Percentiles rank a stretch among this genome's conserved stretches.
Evolutionary conservation across 805 yeast genomes (phyloP).

Genomic region (Lachancea mirantina): DNA sequence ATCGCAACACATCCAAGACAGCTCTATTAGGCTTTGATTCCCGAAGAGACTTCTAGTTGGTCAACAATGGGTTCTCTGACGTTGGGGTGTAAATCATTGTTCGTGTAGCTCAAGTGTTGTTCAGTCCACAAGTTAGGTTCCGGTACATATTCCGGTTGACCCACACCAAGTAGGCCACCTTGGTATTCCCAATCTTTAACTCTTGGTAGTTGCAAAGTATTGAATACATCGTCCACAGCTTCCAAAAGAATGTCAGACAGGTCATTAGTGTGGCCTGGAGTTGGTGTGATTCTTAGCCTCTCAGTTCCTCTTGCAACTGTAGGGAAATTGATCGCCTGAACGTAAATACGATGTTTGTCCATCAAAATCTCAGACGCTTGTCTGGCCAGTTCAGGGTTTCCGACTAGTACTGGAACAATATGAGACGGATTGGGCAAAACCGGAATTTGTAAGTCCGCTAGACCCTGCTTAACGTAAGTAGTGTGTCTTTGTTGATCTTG

Average conservation of each 20-base stretch:
- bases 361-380: constrained; percentile 83
- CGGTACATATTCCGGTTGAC: constrained; percentile 41
- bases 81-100: constrained; percentile 58
- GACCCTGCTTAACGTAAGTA: constrained; percentile 69
- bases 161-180: constrained; percentile 94
- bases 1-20: too few species aligned
- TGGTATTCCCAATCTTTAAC: constrained; percentile 64
- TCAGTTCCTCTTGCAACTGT: constrained; percentile 95
- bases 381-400: constrained; percentile 90
- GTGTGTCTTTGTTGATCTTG: constrained; percentile 79
- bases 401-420: constrained; percentile 90
- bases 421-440: constrained; percentile 97
- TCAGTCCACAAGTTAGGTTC: constrained; percentile 83
- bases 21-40: constrained; percentile 32
- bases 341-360: constrained; percentile 80
- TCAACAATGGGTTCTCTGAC: constrained; percentile 56
- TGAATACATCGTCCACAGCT: constrained; percentile 77
- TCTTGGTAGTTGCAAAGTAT: constrained; percentile 65
- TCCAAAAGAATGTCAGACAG: constrained; percentile 67
- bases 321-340: constrained; percentile 97
- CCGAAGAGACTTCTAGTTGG: constrained; percentile 66
- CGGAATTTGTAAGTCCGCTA: constrained; percentile 73
- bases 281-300: constrained; percentile 95
- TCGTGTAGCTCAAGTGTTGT: constrained; percentile 58
- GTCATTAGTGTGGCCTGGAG: constrained; percentile 87